A percentile compares a stretch with the other conserved stretches of the same genome.
These are phyloP conservation scores for Boletus barrowsii DNA, from an alignment of 768 basidiomycete species.

Conservation along the genomic window DNA sequence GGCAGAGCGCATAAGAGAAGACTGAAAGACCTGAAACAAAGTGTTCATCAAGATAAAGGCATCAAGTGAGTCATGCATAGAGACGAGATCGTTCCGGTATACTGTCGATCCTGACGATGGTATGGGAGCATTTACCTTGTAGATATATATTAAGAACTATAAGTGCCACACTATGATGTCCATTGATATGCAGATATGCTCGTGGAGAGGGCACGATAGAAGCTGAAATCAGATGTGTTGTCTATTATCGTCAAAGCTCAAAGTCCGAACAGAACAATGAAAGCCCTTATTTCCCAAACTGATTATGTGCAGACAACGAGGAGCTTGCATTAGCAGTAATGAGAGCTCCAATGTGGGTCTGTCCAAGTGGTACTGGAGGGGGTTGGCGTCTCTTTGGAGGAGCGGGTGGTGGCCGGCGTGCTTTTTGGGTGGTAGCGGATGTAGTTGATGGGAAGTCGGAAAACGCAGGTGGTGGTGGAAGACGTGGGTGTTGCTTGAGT, in stretches of 20 bases:
- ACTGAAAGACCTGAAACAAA: background rate
- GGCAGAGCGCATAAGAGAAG: background rate
- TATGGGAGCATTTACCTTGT: slow-evolving; percentile 10
- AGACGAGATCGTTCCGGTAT: background rate
- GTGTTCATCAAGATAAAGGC: background rate
- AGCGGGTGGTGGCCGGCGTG: slow-evolving; percentile 59
- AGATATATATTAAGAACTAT: slow-evolving; percentile 8
- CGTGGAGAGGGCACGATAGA: slow-evolving; percentile 12
- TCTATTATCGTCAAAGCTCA: slow-evolving; percentile 3
- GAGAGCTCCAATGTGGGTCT: slow-evolving; percentile 48
- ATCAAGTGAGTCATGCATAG: background rate
- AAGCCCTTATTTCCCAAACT: slow-evolving; percentile 17
- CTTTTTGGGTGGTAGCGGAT: slow-evolving; percentile 22
- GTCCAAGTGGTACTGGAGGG: slow-evolving; percentile 60
- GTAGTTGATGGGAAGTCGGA: slow-evolving; percentile 14
- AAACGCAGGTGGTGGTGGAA: slow-evolving; percentile 18
- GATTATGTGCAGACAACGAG: slow-evolving; percentile 22
- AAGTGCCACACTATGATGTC: slow-evolving; percentile 23
- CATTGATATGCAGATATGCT: slow-evolving; percentile 21
- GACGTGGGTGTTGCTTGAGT: slow-evolving; percentile 14
- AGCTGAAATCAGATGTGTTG: slow-evolving; percentile 3
- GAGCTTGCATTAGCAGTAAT: slow-evolving; percentile 56
- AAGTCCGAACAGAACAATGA: slow-evolving; percentile 2
- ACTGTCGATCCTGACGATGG: slow-evolving; percentile 4
- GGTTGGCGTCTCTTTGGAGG: slow-evolving; percentile 68